Conservation (phyloP, 768 basidiomycete species). For the Kwoniella botswanensis region DNA sequence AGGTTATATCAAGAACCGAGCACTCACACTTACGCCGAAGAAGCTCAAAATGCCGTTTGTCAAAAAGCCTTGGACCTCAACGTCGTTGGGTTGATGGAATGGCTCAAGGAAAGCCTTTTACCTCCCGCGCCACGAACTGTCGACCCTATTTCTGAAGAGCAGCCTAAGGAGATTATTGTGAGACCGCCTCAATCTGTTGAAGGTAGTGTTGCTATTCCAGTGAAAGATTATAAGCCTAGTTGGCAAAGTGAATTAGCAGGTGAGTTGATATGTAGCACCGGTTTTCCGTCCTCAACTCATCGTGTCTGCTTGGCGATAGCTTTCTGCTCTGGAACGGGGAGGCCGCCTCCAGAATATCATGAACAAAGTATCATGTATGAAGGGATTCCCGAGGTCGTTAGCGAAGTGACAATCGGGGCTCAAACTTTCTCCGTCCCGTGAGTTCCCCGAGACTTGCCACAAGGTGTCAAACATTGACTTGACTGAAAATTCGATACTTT, state of each 20-base stretch:
- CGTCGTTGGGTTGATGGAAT: constrained; percentile 28
- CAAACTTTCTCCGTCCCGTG: constrained; percentile 13
- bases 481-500: background rate
- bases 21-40: constrained; percentile 2
- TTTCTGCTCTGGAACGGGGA: background rate
- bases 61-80: constrained; percentile 26
- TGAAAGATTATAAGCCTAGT: background rate
- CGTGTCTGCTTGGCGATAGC: background rate
- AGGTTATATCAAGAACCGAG: constrained; percentile 20
- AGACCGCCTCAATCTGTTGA: background rate
- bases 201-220: background rate
- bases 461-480: background rate
- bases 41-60: constrained; percentile 29
- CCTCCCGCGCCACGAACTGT: background rate
- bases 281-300: background rate
- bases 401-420: constrained; percentile 12
- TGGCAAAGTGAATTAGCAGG: background rate
- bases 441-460: background rate
- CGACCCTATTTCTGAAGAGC: background rate
- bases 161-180: constrained; percentile 2
- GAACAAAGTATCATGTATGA: constrained; percentile 6
- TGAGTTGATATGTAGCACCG: background rate
- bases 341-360: background rate
- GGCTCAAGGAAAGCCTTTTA: constrained; percentile 13
- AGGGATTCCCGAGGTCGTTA: constrained; percentile 7